These are phyloP conservation scores for Naganishia vaughanmartiniae DNA, from an alignment of 768 basidiomycete genomes.

Conservation along the genomic window DNA sequence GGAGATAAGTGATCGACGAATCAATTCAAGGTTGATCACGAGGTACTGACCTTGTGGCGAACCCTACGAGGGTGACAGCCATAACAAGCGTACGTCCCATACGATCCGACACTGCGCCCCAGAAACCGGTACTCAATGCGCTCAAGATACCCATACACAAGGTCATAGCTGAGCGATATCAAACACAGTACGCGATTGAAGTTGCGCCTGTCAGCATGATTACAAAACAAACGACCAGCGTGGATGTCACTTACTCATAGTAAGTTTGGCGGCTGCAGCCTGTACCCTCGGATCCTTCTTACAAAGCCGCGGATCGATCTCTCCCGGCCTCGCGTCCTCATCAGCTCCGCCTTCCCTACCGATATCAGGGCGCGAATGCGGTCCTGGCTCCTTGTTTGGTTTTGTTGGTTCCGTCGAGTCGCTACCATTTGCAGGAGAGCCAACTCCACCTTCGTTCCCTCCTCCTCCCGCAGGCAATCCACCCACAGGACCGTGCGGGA, in stretches of 20 bases:
- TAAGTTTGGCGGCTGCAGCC: slow-evolving; percentile 46
- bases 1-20: neutral
- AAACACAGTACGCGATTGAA: slow-evolving; percentile 1
- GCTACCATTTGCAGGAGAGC: neutral
- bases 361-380: slow-evolving; percentile 19
- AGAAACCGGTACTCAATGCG: slow-evolving; percentile 78
- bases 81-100: slow-evolving; percentile 75
- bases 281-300: slow-evolving; percentile 48
- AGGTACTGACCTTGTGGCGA: slow-evolving; percentile 67
- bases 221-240: neutral
- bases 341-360: slow-evolving; percentile 10
- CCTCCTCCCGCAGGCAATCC: slow-evolving; percentile 8
- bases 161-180: slow-evolving; percentile 61
- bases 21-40: neutral
- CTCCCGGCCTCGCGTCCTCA: slow-evolving; percentile 27
- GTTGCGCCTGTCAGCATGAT: neutral
- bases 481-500: slow-evolving; percentile 28
- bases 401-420: neutral
- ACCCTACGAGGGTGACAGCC: slow-evolving; percentile 64
- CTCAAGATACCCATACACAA: slow-evolving; percentile 74
- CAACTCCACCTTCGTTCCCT: neutral
- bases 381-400: neutral
- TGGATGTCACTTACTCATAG: slow-evolving; percentile 44
- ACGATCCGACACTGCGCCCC: slow-evolving; percentile 75
- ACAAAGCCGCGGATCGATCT: slow-evolving; percentile 49